Percentiles rank a stretch among this genome's conserved stretches.
These are phyloP conservation scores for Cryptococcus sp. DNA, from an alignment of 1,284 basidiomycete genomes.

Conservation along the genomic window DNA sequence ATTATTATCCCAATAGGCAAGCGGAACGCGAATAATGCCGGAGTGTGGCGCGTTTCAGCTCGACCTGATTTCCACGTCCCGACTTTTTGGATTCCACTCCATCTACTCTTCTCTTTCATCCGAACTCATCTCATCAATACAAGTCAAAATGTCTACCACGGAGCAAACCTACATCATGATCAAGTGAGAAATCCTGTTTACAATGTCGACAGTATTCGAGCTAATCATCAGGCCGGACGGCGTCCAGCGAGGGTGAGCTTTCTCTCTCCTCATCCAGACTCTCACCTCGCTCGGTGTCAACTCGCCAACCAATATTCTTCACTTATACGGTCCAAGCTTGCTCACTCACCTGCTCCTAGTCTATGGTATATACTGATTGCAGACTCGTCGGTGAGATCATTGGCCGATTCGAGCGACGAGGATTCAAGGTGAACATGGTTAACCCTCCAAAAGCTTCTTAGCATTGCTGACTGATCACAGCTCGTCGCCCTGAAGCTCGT, in stretches of 20 bases:
- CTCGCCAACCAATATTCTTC: too few relatives aligned
- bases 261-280: too few relatives aligned
- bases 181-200: slow-evolving; percentile 44
- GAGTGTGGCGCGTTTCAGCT: too few relatives aligned
- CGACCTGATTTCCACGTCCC: too few relatives aligned
- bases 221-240: slow-evolving; percentile 71
- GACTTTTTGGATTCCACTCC: too few relatives aligned
- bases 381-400: slow-evolving; percentile 88
- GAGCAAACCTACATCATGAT: slow-evolving; percentile 54
- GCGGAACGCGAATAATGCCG: too few relatives aligned
- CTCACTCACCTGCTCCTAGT: too few relatives aligned
- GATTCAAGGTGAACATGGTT: slow-evolving; percentile 62
- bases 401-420: slow-evolving; percentile 86
- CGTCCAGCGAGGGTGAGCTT: slow-evolving; percentile 69
- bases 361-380: not conserved
- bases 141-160: slow-evolving; percentile 45
- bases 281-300: not conserved
- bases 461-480: slow-evolving; percentile 11
- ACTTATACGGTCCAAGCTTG: too few relatives aligned
- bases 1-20: too few relatives aligned
- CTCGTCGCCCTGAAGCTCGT: slow-evolving; percentile 76
- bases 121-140: slow-evolving; percentile 1
- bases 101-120: too few relatives aligned
- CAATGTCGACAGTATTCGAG: not conserved
- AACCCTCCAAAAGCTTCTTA: not conserved